Conservation (phyloP, 108 stramenopile species). For the Cyclotella atomus region DNA sequence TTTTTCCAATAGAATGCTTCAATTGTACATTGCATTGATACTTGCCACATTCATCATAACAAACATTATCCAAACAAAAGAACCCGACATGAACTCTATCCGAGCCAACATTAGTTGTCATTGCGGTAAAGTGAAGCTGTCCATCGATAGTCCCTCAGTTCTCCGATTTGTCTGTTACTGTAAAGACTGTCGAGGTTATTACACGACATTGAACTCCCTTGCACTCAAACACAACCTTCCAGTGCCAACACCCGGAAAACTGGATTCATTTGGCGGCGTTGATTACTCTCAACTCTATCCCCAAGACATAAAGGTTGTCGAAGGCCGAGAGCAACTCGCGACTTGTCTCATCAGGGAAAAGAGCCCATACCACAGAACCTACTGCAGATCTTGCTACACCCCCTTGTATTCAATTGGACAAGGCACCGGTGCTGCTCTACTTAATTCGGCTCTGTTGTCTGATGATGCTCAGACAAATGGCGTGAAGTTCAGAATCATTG, state of each 20-base stretch:
- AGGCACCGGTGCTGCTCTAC: constrained; percentile 24
- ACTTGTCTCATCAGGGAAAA: constrained; percentile 31
- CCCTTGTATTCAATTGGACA: constrained; percentile 47
- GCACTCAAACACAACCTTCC: constrained; percentile 10
- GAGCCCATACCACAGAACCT: constrained; percentile 32
- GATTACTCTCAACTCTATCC: constrained; percentile 48
- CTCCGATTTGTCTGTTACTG: constrained; percentile 59
- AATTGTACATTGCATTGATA: too few species aligned
- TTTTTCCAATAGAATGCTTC: neutral
- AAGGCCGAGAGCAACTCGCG: constrained; percentile 39
- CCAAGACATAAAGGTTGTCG: constrained; percentile 36
- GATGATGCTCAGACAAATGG: constrained; percentile 31
- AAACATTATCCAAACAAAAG: neutral
- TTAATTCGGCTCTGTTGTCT: constrained; percentile 45
- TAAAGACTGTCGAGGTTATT: constrained; percentile 55
- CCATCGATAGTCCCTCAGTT: constrained; percentile 44
- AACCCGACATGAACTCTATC: constrained; percentile 18
- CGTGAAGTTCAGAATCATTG: constrained; percentile 52
- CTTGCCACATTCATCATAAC: neutral
- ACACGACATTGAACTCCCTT: constrained; percentile 40
- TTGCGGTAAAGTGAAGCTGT: constrained; percentile 46
- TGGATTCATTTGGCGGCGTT: constrained; percentile 49
- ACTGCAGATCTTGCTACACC: constrained; percentile 52
- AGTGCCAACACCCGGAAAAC: neutral
- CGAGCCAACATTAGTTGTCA: constrained; percentile 34